Evolutionary conservation across 257 asterid genomes (phyloP).

Genomic region (Capsicum rhomboideum): DNA sequence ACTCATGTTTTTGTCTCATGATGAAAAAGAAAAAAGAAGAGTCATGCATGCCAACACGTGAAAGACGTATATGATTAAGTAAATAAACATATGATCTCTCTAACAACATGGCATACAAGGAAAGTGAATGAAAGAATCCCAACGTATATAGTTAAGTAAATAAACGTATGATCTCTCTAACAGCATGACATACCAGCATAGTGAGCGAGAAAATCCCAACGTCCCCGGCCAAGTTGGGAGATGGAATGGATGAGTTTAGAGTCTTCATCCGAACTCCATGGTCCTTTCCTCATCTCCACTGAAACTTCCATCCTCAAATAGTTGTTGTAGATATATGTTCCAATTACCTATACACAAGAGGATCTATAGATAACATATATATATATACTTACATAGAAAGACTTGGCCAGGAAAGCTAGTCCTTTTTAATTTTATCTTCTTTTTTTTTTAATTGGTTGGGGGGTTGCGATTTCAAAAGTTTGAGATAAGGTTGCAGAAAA

Average conservation of each 20-base stretch:
- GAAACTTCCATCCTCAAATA: not conserved
- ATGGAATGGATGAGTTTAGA: constrained; percentile 18
- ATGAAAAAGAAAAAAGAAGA: not conserved
- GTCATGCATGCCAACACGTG: no score
- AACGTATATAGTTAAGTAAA: no score
- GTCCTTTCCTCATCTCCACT: constrained; percentile 9
- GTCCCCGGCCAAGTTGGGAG: constrained; percentile 17
- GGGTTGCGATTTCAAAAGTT: not conserved
- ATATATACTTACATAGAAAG: not conserved
- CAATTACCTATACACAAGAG: not conserved
- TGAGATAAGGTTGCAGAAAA: not conserved
- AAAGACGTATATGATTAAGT: no score
- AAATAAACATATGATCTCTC: no score
- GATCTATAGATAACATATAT: not conserved
- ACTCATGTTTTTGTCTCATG: no score
- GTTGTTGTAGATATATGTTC: not conserved
- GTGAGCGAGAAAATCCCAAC: constrained; percentile 18
- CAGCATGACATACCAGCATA: not conserved
- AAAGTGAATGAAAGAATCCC: no score
- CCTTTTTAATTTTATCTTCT: no score
- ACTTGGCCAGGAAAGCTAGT: not conserved
- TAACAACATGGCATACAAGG: no score
- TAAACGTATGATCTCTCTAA: not conserved
- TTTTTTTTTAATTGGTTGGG: not conserved
- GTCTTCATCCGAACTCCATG: constrained; percentile 28